Conservation (phyloP, 257 asterid species). For the Solanum sitiens region DNA sequence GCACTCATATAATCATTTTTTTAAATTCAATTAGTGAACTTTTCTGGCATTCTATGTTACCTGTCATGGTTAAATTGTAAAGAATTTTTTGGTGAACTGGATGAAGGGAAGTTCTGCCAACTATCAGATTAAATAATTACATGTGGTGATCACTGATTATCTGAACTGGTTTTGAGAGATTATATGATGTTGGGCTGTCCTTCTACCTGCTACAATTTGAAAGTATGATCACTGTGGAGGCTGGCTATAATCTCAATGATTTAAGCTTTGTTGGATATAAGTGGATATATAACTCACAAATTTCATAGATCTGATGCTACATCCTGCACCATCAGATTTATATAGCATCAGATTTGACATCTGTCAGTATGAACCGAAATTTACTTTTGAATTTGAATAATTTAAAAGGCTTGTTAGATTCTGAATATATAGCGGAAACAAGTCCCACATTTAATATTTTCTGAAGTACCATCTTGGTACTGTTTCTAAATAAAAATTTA, state of each 20-base stretch:
- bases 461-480: background rate
- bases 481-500: background rate
- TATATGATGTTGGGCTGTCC: background rate
- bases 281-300: background rate
- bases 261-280: background rate
- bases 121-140: background rate
- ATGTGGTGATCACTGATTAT: background rate
- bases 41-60: background rate
- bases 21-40: conserved; percentile 4
- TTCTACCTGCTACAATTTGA: background rate
- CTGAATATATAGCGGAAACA: background rate
- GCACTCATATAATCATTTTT: background rate
- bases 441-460: background rate
- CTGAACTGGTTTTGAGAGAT: background rate
- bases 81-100: background rate
- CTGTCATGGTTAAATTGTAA: background rate
- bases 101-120: background rate
- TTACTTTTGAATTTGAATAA: background rate
- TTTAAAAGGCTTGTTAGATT: background rate
- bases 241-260: background rate
- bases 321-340: background rate
- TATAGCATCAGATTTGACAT: background rate
- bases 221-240: background rate
- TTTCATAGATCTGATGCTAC: background rate
- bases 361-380: background rate